A percentile compares a stretch with the other conserved stretches of the same genome.
phyloP scores from a whole-genome alignment of 2,329 filamentous ascomycete species.

The Aspergillus pseudoterreus region DNA sequence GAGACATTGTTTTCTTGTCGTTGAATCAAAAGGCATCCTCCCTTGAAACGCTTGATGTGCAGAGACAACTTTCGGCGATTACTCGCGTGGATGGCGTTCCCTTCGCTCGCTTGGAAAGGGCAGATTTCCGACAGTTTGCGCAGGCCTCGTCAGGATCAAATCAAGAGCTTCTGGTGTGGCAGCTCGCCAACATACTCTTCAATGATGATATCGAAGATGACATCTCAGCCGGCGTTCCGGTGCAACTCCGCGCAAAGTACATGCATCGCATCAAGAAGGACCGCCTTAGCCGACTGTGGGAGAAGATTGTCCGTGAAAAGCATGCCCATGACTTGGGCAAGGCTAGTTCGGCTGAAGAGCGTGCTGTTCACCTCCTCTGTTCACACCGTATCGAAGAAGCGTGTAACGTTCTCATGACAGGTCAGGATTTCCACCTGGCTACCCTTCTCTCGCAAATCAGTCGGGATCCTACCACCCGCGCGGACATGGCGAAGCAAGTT shows the following conservation, averaged over 20 bases:
- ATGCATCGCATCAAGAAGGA: slow-evolving; percentile 47
- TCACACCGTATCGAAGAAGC: slow-evolving; percentile 77
- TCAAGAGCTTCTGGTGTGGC: slow-evolving; percentile 63
- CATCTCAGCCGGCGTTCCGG: slow-evolving; percentile 40
- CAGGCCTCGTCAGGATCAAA: slow-evolving; percentile 28
- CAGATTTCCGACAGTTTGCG: slow-evolving; percentile 32
- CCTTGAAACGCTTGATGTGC: slow-evolving; percentile 30
- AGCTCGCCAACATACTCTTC: slow-evolving; percentile 81
- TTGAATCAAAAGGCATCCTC: slow-evolving; percentile 23
- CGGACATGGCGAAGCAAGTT: slow-evolving; percentile 75
- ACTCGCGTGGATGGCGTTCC: slow-evolving; percentile 57
- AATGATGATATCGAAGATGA: slow-evolving; percentile 57
- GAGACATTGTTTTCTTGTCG: slow-evolving; percentile 27
- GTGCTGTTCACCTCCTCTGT: slow-evolving; percentile 75
- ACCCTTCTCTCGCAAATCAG: slow-evolving; percentile 81
- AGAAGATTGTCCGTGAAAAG: slow-evolving; percentile 50
- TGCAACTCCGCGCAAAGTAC: slow-evolving; percentile 36
- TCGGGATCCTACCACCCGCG: slow-evolving; percentile 63
- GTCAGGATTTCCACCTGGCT: slow-evolving; percentile 77
- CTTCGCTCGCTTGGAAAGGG: slow-evolving; percentile 38
- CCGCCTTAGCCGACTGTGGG: slow-evolving; percentile 42
- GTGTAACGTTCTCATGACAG: slow-evolving; percentile 72
- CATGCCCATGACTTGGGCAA: slow-evolving; percentile 66
- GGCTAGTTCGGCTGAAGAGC: slow-evolving; percentile 69
- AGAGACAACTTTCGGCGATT: slow-evolving; percentile 41